A percentile compares a stretch with the other conserved stretches of the same genome.
Conservation (phyloP, 2,329 filamentous ascomycete species). For the Bipolaris bicolor region DNA sequence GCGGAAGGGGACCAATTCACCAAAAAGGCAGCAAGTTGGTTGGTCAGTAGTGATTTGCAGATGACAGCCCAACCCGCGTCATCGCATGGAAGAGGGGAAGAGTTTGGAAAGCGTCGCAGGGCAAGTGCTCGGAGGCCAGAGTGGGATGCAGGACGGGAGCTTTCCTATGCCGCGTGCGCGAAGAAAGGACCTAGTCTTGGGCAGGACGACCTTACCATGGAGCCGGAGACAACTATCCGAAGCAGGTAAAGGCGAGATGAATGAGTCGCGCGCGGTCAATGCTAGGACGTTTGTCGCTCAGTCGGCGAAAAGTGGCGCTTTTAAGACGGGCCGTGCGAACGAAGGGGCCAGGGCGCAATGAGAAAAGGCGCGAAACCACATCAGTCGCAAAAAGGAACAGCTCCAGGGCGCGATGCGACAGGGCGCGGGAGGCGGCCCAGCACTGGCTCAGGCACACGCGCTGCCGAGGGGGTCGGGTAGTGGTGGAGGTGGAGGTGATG, state of each 20-base stretch:
- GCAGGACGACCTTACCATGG: conserved; percentile 46
- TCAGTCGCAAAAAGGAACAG: conserved; percentile 23
- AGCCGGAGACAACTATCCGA: conserved; percentile 45
- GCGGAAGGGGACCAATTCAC: conserved; percentile 37
- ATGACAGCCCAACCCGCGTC: conserved; percentile 44
- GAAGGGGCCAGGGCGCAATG: conserved; percentile 35
- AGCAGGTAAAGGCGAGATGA: conserved; percentile 38
- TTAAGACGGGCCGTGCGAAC: conserved; percentile 36
- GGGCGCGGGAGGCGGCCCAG: conserved; percentile 14
- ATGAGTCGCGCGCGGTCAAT: conserved; percentile 40
- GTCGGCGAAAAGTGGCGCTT: conserved; percentile 37
- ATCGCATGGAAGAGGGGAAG: conserved; percentile 41
- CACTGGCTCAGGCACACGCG: conserved; percentile 14
- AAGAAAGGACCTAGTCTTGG: conserved; percentile 39
- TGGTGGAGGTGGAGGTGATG: not conserved
- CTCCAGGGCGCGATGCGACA: conserved; percentile 13
- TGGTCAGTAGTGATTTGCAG: conserved; percentile 34
- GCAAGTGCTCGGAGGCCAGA: conserved; percentile 37
- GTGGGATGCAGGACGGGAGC: conserved; percentile 40
- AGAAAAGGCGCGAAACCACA: conserved; percentile 25
- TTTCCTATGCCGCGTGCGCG: conserved; percentile 40
- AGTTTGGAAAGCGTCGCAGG: conserved; percentile 48
- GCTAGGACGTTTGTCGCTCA: conserved; percentile 42
- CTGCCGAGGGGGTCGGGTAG: not conserved
- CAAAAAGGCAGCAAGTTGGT: conserved; percentile 38